Evolutionary conservation across 345 rosid species (phyloP), one percentile per base, ranked within the genome.

Genomic region (Gossypium thurberi): DNA sequence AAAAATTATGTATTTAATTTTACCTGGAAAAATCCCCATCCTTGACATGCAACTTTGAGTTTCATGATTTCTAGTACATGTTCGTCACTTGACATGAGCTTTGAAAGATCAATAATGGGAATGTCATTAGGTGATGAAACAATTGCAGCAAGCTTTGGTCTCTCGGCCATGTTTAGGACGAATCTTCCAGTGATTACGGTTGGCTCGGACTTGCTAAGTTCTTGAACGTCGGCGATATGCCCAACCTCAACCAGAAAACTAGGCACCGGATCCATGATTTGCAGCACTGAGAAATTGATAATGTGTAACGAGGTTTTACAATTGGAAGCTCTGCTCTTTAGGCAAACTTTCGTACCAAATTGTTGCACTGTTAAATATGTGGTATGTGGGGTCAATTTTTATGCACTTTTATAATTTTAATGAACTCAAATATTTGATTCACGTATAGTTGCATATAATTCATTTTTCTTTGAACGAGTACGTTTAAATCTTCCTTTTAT

Each of bases 21-120:
- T 20, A 91, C 98, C 97, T 94, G 97, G 71, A 94, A 94, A 80
- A 94, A 91, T 40, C 98, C 97, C 98, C 98, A 94, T 28, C 89
- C 91, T 75, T 89, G 79, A 81, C 95, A 90, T 73, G 97, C 98
- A 74, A 79, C 82, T 20, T 80, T 79, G 52, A 94, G 88, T 70
- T 81, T 73, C 60, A 76, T 65, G 67, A 84, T 78, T 78, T 87
- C 15, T 66, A 62, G 75, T 23, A 80, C 85, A 74, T 83, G 81
- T 21, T 56, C 70, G 72, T 63, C 50, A 17, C 81, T 85, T 13
- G 77, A 65, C 63, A 76, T 52, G 76, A 94, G 89, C 77, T 78
- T 88, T 26, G 87, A 89, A 75, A 91, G 81, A 82, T 92, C 86
- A 78, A 91, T 84, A 48, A 85, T 74, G 71, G 98, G 98, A 74